phyloP scores from a whole-genome alignment of 2,329 filamentous ascomycete genomes.

The Coniochaeta pulveracea region DNA sequence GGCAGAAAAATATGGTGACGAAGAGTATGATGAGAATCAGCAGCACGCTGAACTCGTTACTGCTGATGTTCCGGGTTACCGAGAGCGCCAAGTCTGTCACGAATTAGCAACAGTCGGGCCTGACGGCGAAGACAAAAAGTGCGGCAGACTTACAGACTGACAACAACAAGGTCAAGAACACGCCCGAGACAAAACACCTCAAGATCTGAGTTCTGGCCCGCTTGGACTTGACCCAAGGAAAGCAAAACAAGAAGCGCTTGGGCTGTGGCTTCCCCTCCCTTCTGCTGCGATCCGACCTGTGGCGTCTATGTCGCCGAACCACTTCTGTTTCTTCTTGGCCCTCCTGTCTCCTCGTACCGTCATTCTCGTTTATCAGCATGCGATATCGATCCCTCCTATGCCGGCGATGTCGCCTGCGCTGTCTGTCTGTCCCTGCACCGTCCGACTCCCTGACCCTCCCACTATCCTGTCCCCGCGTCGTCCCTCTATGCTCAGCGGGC shows the following conservation, averaged over 20 bases:
- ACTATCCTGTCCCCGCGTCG: slow-evolving; percentile 5
- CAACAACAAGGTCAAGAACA: slow-evolving; percentile 47
- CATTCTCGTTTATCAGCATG: too few relatives aligned
- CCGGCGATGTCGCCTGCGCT: slow-evolving; percentile 8
- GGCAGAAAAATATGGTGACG: slow-evolving; percentile 69
- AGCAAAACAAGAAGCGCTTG: slow-evolving; percentile 39
- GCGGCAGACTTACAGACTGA: slow-evolving; percentile 56
- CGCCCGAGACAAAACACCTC: slow-evolving; percentile 53
- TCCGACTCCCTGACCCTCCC: slow-evolving; percentile 5
- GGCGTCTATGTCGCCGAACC: not conserved
- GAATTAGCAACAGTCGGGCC: too few relatives aligned
- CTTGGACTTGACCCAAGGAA: slow-evolving; percentile 42
- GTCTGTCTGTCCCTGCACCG: slow-evolving; percentile 3
- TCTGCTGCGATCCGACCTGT: not conserved
- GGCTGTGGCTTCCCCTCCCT: slow-evolving; percentile 13
- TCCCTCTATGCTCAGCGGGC: slow-evolving; percentile 1
- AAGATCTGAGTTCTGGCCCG: slow-evolving; percentile 44
- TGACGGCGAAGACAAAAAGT: too few relatives aligned
- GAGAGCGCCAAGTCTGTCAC: slow-evolving; percentile 59
- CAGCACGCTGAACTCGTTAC: slow-evolving; percentile 66
- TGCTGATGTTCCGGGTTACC: slow-evolving; percentile 50
- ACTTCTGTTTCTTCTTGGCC: too few relatives aligned
- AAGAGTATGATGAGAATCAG: slow-evolving; percentile 68
- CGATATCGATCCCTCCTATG: too few relatives aligned
- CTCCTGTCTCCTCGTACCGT: too few relatives aligned